phyloP scores from a whole-genome alignment of 495 filamentous ascomycete species.

The Annulohypoxylon moriforme region DNA sequence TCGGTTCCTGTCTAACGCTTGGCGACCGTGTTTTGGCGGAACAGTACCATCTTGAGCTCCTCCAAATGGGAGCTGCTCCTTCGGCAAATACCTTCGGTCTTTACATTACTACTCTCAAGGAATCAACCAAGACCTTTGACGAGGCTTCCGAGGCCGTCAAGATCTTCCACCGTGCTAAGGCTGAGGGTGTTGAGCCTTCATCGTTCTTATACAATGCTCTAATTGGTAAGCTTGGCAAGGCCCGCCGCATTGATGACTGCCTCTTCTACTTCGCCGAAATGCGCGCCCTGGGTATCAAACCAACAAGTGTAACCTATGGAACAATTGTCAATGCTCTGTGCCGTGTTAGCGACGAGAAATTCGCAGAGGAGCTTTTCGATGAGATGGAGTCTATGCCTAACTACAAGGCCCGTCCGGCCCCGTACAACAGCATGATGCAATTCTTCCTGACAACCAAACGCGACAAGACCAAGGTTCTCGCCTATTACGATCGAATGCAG shows the following conservation, averaged over 20 bases:
- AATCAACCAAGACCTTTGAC: constrained; percentile 96
- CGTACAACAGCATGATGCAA: constrained; percentile 99
- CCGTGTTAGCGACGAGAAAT: constrained; percentile 96
- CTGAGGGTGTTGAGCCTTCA: constrained; percentile 93
- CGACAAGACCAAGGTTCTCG: constrained; percentile 91
- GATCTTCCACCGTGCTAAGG: constrained; percentile 92
- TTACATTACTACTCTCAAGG: constrained; percentile 97
- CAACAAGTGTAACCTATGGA: constrained; percentile 97
- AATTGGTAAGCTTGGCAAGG: constrained; percentile 97
- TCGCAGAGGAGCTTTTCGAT: constrained; percentile 97
- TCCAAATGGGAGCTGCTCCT: constrained; percentile 86
- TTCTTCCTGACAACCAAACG: constrained; percentile 98
- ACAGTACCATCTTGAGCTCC: constrained; percentile 89
- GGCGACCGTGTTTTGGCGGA: constrained; percentile 82
- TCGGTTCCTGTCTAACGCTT: constrained; percentile 87
- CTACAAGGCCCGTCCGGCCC: constrained; percentile 96
- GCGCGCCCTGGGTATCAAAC: constrained; percentile 90
- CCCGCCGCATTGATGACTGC: constrained; percentile 96
- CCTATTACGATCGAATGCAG: constrained; percentile 95
- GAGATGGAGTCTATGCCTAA: constrained; percentile 99
- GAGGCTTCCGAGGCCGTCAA: constrained; percentile 96
- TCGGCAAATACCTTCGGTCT: constrained; percentile 97
- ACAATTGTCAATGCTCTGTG: constrained; percentile 98
- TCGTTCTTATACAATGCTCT: constrained; percentile 99
- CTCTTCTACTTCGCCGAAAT: constrained; percentile 98